Percentiles rank a stretch among this genome's conserved stretches.
These are phyloP conservation scores for Ascochyta clinopodiicola DNA, from an alignment of 2,329 filamentous ascomycete genomes.

Conservation along the genomic window DNA sequence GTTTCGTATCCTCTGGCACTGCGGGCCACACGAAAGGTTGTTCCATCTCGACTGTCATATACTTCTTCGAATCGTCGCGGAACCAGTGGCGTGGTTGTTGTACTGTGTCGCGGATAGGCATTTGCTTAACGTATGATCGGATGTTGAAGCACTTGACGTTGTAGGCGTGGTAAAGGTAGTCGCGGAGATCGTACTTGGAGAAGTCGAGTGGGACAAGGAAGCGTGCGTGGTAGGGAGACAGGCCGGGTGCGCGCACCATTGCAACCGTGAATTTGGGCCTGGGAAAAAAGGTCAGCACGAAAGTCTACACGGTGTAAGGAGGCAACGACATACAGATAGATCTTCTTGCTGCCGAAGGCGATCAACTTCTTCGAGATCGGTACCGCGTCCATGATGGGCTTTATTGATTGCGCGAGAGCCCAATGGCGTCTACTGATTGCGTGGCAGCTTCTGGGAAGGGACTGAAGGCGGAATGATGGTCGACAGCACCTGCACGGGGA, in stretches of 20 bases:
- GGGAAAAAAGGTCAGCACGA: slow-evolving; percentile 19
- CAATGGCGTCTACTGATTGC: neutral
- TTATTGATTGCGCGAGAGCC: neutral
- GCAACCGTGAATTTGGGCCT: slow-evolving; percentile 84
- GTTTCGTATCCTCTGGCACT: slow-evolving; percentile 59
- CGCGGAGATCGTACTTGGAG: slow-evolving; percentile 95
- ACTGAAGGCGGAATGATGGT: neutral
- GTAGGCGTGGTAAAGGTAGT: slow-evolving; percentile 92
- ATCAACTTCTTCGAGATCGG: slow-evolving; percentile 44
- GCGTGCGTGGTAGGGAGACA: slow-evolving; percentile 80
- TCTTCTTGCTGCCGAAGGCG: slow-evolving; percentile 52
- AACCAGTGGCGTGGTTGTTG: slow-evolving; percentile 64
- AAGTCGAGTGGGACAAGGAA: slow-evolving; percentile 91
- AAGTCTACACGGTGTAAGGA: neutral
- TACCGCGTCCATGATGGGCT: slow-evolving; percentile 36
- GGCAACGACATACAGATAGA: slow-evolving; percentile 54
- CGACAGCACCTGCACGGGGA: slow-evolving; percentile 3
- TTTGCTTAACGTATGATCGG: slow-evolving; percentile 79
- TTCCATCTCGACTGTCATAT: slow-evolving; percentile 91
- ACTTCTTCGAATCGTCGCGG: slow-evolving; percentile 78
- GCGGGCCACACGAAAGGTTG: slow-evolving; percentile 89
- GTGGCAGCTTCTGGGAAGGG: neutral
- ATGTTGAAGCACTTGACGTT: slow-evolving; percentile 71
- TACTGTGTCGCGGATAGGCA: slow-evolving; percentile 64
- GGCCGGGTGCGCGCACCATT: slow-evolving; percentile 74